Percentiles rank a stretch among this genome's conserved stretches.
Evolutionary conservation across 768 basidiomycete species (phyloP).

Genomic region (Pleurotus cornucopiae): DNA sequence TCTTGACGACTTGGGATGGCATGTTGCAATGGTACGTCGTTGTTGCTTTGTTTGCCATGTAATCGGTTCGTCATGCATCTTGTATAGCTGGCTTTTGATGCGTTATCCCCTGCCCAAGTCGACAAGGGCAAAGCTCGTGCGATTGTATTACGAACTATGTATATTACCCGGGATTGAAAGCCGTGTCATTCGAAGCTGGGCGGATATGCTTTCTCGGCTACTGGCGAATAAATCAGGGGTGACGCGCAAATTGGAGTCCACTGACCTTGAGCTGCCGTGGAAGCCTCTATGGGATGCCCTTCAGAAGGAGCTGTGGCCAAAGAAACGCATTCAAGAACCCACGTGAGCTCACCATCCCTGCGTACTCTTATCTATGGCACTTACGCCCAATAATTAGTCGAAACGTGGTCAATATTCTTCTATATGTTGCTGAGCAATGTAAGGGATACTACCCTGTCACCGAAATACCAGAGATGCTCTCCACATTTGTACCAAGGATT

Average conservation of each 20-base stretch:
- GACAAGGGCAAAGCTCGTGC: slow-evolving; percentile 68
- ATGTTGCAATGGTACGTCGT: slow-evolving; percentile 66
- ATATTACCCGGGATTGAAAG: slow-evolving; percentile 73
- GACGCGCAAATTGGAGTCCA: slow-evolving; percentile 61
- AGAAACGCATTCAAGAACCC: slow-evolving; percentile 54
- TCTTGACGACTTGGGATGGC: slow-evolving; percentile 75
- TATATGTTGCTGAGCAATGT: slow-evolving; percentile 72
- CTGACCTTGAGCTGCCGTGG: slow-evolving; percentile 73
- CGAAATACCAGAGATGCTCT: slow-evolving; percentile 69
- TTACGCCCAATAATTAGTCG: slow-evolving; percentile 31
- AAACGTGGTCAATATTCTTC: slow-evolving; percentile 64
- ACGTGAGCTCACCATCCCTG: slow-evolving; percentile 36
- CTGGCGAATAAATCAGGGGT: slow-evolving; percentile 61
- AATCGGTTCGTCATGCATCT: slow-evolving; percentile 2
- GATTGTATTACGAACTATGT: slow-evolving; percentile 76
- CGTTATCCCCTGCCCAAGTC: slow-evolving; percentile 71
- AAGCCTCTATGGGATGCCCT: slow-evolving; percentile 70
- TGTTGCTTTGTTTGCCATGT: background rate
- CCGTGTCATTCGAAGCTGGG: slow-evolving; percentile 68
- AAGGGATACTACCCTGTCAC: slow-evolving; percentile 62
- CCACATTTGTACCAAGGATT: slow-evolving; percentile 63
- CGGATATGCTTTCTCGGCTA: slow-evolving; percentile 72
- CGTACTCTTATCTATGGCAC: slow-evolving; percentile 5
- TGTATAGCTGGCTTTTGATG: slow-evolving; percentile 71
- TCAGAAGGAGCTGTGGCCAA: slow-evolving; percentile 73